Evolutionary conservation across 2,329 filamentous ascomycete genomes (phyloP), one percentile per base, ranked within the genome.

Genomic region (Lasiodiplodia sp.): DNA sequence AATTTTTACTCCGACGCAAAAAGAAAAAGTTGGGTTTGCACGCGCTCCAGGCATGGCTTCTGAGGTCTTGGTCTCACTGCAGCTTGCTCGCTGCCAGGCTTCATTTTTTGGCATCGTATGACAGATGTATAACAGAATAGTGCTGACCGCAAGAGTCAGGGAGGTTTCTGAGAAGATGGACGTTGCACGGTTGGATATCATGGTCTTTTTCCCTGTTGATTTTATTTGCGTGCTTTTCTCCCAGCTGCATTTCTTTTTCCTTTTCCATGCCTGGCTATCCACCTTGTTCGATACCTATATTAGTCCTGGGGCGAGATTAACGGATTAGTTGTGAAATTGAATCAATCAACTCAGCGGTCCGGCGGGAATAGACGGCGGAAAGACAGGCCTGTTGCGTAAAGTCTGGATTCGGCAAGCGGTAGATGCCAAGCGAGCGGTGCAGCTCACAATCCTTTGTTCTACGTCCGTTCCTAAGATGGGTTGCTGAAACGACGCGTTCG

Each of bases 261-360:
- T 60, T 34, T 67, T n/a, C 44, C 44, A 34, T 47, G 44, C 44
- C 52, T 67, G 53, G 49, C 37, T 68, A 57, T 55, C 63, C 55
- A 68, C n/a, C 53, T 21, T 34, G 66, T 55, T 62, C 66, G 66
- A 68, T 68, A 68, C 66, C 66, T 67, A 67, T 67, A 34, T 58
- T 67, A 67, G 65, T 60, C 37, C 60, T 67, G 53, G 38, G 38
- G 53, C 38, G 65, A 67, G 52, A 38, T 68, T 21, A 60, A 60
- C 49, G 66, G 66, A 60, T 44, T 62, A 64, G 44, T 31, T 64
- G 60, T 52, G 60, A 64, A 64, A 47, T 64, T 52, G 18, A 64
- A 52, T 52, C 44, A 37, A 23, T 38, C 8, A n/a, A 56, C 16
- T 53, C 51, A 53, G 51, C 14, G 25, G 58, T 63, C 23, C 56